phyloP scores from a whole-genome alignment of 2,329 filamentous ascomycete genomes.

The Calonectria honghensis region DNA sequence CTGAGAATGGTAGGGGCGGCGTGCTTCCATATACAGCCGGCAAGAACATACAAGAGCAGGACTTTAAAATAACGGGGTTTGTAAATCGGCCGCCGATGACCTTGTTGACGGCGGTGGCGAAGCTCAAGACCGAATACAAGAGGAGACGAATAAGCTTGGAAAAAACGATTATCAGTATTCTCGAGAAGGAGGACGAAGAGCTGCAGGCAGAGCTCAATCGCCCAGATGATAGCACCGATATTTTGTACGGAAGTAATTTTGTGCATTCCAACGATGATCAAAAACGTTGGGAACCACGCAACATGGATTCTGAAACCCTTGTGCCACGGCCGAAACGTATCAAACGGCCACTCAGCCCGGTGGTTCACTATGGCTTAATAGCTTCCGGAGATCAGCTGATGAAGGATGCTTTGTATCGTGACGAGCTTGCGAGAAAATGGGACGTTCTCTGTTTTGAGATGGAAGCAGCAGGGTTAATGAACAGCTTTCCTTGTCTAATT shows the following conservation, averaged over 20 bases:
- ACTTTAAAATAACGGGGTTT: background rate
- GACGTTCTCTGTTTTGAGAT: conserved; percentile 22
- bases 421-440: background rate
- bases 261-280: background rate
- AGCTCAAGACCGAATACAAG: background rate
- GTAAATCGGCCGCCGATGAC: background rate
- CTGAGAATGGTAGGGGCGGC: background rate
- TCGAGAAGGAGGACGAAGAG: background rate
- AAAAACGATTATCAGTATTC: background rate
- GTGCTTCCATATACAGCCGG: background rate
- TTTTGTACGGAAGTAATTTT: background rate
- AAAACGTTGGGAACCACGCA: background rate
- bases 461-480: conserved; percentile 51
- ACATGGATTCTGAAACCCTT: background rate
- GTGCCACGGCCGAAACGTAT: background rate
- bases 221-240: background rate
- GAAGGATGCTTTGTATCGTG: background rate
- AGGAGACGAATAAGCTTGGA: background rate
- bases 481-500: conserved; percentile 56
- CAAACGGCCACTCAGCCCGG: background rate
- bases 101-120: background rate
- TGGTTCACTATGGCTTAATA: conserved; percentile 15
- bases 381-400: conserved; percentile 1
- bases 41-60: background rate
- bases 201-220: background rate